Conservation (phyloP, 2,329 filamentous ascomycete species). For the Penicillium sp. region DNA sequence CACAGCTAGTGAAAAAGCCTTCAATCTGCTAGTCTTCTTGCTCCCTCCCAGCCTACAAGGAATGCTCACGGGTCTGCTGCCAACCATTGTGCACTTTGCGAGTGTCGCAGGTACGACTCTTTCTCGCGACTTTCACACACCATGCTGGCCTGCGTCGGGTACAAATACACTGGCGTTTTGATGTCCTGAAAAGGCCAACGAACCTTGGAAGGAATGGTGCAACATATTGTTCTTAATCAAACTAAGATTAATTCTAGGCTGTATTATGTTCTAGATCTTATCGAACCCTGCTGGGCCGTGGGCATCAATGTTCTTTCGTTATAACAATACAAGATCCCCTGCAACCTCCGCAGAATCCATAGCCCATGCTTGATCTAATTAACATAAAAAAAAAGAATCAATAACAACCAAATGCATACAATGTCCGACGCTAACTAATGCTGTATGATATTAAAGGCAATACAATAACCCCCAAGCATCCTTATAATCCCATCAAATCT, state of each 20-base stretch:
- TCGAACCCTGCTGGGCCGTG: neutral
- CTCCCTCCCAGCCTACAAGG: neutral
- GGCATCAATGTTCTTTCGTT: neutral
- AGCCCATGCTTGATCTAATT: neutral
- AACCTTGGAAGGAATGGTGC: neutral
- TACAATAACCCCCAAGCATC: neutral
- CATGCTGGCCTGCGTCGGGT: neutral
- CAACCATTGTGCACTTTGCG: neutral
- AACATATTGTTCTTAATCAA: neutral
- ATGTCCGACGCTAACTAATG: slow-evolving; percentile 1
- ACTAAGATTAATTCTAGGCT: neutral
- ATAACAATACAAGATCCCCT: neutral
- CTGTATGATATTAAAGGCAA: neutral
- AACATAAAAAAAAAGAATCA: neutral
- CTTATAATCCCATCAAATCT: neutral
- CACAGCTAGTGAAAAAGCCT: neutral
- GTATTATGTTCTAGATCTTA: neutral
- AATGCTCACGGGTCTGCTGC: neutral
- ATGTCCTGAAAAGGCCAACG: neutral
- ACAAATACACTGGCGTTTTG: neutral
- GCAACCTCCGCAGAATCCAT: neutral
- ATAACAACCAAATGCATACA: neutral
- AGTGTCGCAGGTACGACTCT: neutral
- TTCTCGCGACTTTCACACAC: neutral
- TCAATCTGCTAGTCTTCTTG: neutral